phyloP scores from a whole-genome alignment of 495 filamentous ascomycete genomes.

The Corynascus novoguineensis region DNA sequence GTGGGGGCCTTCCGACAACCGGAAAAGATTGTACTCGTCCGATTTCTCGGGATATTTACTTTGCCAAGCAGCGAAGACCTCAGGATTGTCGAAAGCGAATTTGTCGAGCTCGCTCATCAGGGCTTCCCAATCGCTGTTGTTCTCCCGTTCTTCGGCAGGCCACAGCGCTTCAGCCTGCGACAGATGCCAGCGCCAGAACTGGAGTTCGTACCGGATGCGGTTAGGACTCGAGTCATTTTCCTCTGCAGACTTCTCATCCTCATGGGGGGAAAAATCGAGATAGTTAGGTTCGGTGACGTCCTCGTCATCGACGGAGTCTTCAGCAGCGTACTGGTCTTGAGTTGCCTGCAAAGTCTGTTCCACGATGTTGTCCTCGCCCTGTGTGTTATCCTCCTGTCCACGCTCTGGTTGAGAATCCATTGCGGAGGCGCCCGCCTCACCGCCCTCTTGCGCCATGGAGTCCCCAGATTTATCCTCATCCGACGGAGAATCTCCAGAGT shows the following conservation, averaged over 20 bases:
- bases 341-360: background rate
- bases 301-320: conserved; percentile 18
- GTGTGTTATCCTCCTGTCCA: background rate
- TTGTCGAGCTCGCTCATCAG: conserved; percentile 25
- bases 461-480: background rate
- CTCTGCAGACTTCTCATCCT: background rate
- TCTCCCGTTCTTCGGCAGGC: conserved; percentile 17
- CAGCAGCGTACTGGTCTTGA: conserved; percentile 3
- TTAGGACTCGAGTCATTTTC: background rate
- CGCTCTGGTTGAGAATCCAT: background rate
- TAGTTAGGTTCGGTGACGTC: background rate
- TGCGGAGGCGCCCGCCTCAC: background rate
- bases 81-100: conserved; percentile 6
- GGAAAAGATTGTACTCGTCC: background rate
- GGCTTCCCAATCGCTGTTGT: conserved; percentile 11
- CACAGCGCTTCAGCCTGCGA: conserved; percentile 17
- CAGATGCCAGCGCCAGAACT: conserved; percentile 23
- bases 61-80: conserved; percentile 20
- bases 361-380: background rate
- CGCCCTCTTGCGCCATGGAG: background rate
- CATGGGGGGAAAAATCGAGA: too few relatives aligned
- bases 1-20: background rate
- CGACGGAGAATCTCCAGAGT: background rate
- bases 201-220: conserved; percentile 19
- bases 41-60: background rate